Base-by-base conservation (phyloP, 192 early-diverging fungal genomes). In the Geranomyces variabilis region DNA sequence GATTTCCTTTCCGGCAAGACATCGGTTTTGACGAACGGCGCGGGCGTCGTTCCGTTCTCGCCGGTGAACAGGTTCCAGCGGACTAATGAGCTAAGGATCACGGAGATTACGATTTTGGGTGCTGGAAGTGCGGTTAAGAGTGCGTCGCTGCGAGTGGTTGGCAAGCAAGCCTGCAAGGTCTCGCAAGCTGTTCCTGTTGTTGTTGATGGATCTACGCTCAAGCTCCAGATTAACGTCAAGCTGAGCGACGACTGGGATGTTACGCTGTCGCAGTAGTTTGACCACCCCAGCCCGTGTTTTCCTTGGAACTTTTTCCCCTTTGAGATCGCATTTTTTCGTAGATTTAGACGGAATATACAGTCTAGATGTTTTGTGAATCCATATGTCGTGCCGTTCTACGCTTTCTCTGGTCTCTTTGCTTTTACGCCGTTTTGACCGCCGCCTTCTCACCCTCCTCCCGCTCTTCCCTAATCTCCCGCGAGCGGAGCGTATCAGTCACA, bases 161-260 rank as follows among this genome's bases (percentile, higher is more conserved):
- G 28, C 1, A 60, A 60, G 58, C 19, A 53, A 24, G 51, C 6
- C 19, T 53, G 51, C 51, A n/a, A 53, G 7, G n/a, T 15, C 4
- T 19, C 58, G 22, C 19, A 60, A 17, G 31, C 19, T 19, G 58
- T 60, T 29, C 14, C 22, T 6, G 30, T 60, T 33, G 17, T 31
- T 33, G 58, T 29, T 4, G 31, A 60, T 5, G 58, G 58, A 26
- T 9, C 5, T 33, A 29, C 19, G 58, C 19, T 29, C 58, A 60
- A 60, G 28, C 22, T 60, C 7, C 9, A 7, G 58, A 29, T 60
- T 26, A 60, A 60, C 28, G 58, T 60, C 58, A 60, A 29, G 28
- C 28, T 60, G 19, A 29, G 58, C 30, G 58, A 60, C 6, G 58
- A 60, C 58, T 60, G 58, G 58, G 58, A 60, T 17, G 28, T 60